Percentiles rank a stretch among this genome's conserved stretches.
These are phyloP conservation scores for Aureobasidium vineae DNA, from an alignment of 2,329 filamentous ascomycete genomes.

Conservation along the genomic window DNA sequence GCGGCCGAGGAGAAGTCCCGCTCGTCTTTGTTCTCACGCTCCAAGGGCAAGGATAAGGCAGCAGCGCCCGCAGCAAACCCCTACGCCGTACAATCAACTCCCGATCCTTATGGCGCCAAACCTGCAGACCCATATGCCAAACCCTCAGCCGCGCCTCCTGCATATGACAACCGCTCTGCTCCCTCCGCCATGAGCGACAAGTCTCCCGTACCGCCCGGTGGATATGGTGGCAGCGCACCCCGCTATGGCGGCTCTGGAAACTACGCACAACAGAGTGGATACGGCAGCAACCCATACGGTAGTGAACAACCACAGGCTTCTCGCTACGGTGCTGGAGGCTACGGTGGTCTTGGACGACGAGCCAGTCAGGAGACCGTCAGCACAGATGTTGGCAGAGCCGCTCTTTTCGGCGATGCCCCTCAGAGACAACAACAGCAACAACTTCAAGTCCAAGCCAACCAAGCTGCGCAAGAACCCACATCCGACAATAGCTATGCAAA, in stretches of 20 bases:
- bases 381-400: slow-evolving; percentile 59
- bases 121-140: slow-evolving; percentile 27
- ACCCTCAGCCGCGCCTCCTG: slow-evolving; percentile 38
- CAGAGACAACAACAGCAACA: slow-evolving; percentile 50
- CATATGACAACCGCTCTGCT: slow-evolving; percentile 37
- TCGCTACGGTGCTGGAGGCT: slow-evolving; percentile 48
- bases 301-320: slow-evolving; percentile 30
- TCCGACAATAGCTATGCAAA: slow-evolving; percentile 35
- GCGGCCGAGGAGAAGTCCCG: slow-evolving; percentile 54
- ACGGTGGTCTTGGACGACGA: slow-evolving; percentile 55
- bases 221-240: slow-evolving; percentile 43
- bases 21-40: slow-evolving; percentile 57
- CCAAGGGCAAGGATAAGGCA: slow-evolving; percentile 52
- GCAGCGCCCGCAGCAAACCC: slow-evolving; percentile 54
- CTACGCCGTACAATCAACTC: slow-evolving; percentile 50
- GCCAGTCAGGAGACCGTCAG: slow-evolving; percentile 52
- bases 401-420: slow-evolving; percentile 61
- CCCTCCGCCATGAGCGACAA: slow-evolving; percentile 46
- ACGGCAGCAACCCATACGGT: slow-evolving; percentile 55
- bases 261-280: slow-evolving; percentile 49
- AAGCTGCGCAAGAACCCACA: slow-evolving; percentile 20
- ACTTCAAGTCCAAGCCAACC: slow-evolving; percentile 31
- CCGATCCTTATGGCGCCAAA: slow-evolving; percentile 54
- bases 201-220: slow-evolving; percentile 45
- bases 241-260: slow-evolving; percentile 33